Percentiles rank a stretch among this genome's conserved stretches.
Evolutionary conservation across 2,329 filamentous ascomycete species (phyloP).

Genomic region (Aspergillus unguis): DNA sequence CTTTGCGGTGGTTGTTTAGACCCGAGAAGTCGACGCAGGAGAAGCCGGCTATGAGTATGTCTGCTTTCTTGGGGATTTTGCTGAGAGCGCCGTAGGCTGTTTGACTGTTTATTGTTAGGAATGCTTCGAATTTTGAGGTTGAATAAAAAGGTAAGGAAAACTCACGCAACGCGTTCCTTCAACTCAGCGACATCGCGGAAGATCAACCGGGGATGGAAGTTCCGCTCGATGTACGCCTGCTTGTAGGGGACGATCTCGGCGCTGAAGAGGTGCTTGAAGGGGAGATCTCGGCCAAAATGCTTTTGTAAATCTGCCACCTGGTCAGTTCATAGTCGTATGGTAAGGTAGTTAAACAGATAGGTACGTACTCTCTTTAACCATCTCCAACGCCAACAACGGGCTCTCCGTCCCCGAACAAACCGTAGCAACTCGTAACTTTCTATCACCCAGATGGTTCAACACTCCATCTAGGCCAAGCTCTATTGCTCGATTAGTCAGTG

Average conservation of each 20-base stretch:
- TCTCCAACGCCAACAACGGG: conserved; percentile 63
- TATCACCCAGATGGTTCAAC: conserved; percentile 31
- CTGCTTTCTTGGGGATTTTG: conserved; percentile 55
- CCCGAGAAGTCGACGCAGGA: conserved; percentile 72
- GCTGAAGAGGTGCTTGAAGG: conserved; percentile 57
- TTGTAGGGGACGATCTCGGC: conserved; percentile 64
- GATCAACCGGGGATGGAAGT: conserved; percentile 52
- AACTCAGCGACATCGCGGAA: conserved; percentile 61
- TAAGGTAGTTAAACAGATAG: background rate
- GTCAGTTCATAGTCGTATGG: background rate
- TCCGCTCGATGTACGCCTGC: conserved; percentile 62
- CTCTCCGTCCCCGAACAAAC: conserved; percentile 78
- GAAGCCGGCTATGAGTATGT: conserved; percentile 69
- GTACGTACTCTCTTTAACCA: conserved; percentile 50
- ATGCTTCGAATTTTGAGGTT: background rate
- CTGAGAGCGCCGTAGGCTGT: conserved; percentile 64
- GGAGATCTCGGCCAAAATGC: conserved; percentile 35
- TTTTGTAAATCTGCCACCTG: conserved; percentile 28
- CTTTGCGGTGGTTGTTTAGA: conserved; percentile 58
- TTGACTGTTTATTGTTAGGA: conserved; percentile 41
- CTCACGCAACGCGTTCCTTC: conserved; percentile 49
- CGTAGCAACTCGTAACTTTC: conserved; percentile 59
- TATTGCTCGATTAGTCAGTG: conserved; percentile 25
- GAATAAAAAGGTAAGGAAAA: conserved; percentile 3
- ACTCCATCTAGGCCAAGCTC: conserved; percentile 45